A percentile compares a stretch with the other conserved stretches of the same genome.
Conservation (phyloP, 1,284 basidiomycete species). For the Fomitopsis palustris region DNA sequence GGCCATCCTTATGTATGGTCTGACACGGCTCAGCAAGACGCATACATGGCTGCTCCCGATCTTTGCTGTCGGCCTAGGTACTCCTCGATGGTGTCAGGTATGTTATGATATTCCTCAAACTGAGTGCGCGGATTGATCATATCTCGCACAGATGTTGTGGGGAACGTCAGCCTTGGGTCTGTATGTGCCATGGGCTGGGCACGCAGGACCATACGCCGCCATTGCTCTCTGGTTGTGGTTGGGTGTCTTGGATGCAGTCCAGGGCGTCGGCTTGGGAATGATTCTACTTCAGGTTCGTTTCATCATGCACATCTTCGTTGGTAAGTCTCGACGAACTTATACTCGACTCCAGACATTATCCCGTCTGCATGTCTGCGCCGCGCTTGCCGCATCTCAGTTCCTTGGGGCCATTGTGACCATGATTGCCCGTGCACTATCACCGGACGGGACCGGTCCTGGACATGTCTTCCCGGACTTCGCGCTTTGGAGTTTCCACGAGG, state of each 20-base stretch:
- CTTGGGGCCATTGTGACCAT: slow-evolving; percentile 82
- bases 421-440: slow-evolving; percentile 83
- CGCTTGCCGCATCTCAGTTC: slow-evolving; percentile 83
- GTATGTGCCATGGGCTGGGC: slow-evolving; percentile 90
- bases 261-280: slow-evolving; percentile 92
- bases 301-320: not conserved
- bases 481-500: slow-evolving; percentile 79
- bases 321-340: slow-evolving; percentile 2
- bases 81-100: slow-evolving; percentile 90
- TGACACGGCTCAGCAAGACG: slow-evolving; percentile 86
- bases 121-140: not conserved
- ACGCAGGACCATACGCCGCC: slow-evolving; percentile 80
- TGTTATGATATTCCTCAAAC: slow-evolving; percentile 10
- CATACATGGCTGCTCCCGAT: slow-evolving; percentile 93
- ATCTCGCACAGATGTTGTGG: slow-evolving; percentile 65
- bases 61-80: slow-evolving; percentile 89
- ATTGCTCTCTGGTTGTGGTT: slow-evolving; percentile 91
- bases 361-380: slow-evolving; percentile 88
- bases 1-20: slow-evolving; percentile 67
- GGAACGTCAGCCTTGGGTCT: slow-evolving; percentile 84
- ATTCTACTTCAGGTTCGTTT: slow-evolving; percentile 76
- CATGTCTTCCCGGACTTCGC: slow-evolving; percentile 91
- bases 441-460: slow-evolving; percentile 78
- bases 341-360: slow-evolving; percentile 63
- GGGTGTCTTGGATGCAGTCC: slow-evolving; percentile 87